phyloP scores from a whole-genome alignment of 441 rosid species.

The Cnidoscolus chayamansa region DNA sequence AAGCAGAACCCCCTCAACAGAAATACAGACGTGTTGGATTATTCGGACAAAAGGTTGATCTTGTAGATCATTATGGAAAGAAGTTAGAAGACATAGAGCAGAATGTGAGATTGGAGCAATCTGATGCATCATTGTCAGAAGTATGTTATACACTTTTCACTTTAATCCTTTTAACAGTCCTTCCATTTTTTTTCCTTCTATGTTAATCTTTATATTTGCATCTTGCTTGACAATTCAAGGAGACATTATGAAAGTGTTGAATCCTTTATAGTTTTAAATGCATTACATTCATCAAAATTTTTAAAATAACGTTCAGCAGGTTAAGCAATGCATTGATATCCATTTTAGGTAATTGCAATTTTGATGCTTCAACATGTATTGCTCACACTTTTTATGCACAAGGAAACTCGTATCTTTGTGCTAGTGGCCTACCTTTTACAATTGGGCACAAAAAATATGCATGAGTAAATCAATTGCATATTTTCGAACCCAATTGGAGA shows the following conservation, averaged over 20 bases:
- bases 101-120: constrained; percentile 58
- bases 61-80: constrained; percentile 64
- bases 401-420: background rate
- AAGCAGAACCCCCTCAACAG: constrained; percentile 43
- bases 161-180: constrained; percentile 6
- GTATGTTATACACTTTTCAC: constrained; percentile 36
- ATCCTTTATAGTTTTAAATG: background rate
- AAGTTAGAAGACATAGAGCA: constrained; percentile 63
- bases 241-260: background rate
- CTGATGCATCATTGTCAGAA: constrained; percentile 55
- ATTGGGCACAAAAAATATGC: background rate
- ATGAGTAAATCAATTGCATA: background rate
- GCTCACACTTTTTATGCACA: background rate
- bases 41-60: constrained; percentile 52
- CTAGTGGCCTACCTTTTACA: background rate
- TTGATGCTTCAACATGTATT: background rate
- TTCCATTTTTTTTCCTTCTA: constrained; percentile 5
- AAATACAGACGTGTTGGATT: constrained; percentile 40
- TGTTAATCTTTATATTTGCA: background rate
- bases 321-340: background rate
- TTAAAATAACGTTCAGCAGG: background rate
- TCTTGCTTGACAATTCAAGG: constrained; percentile 3
- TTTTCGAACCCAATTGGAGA: background rate
- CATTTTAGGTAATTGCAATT: background rate
- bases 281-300: background rate